Evolutionary conservation across 305 asterid species (phyloP), one percentile per base, ranked within the genome.

Genomic region (Rubia peregrina): DNA sequence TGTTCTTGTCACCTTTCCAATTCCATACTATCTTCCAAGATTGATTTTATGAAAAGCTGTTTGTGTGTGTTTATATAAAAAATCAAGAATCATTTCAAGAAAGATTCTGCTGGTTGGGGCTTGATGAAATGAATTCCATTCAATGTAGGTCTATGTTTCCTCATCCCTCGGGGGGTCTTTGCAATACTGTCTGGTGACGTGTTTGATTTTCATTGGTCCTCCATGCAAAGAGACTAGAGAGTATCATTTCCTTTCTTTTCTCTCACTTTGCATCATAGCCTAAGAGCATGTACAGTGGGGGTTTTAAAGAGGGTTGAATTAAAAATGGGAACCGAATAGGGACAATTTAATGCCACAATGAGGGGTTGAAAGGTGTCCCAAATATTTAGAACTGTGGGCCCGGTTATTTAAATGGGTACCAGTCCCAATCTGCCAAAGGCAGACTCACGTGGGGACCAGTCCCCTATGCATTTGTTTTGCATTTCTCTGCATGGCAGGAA

Each of bases 21-120:
- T 80, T 76, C 62, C 77, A 79, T 74, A 0, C 85, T 78, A 79
- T 73, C 80, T 83, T 78, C 84, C 86, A 80, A 82, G 81, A 69
- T 83, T 80, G 86, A 83, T 80, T 78, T 76, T 79, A 76, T 66
- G 38, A 71, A 82, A 83, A 78, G 82, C 82, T 83, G 86, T 72
- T 78, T 70, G 19, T 48, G 19, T 48, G 19, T n/a, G 59, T n/a
- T n/a, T 21, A 16, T 6, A 51, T 51, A 17, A 51, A 51, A 6
- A 42, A 21, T 16, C 0, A 51, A 51, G 59, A 51, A 51, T 71
- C 75, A 78, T 77, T 77, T 64, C 71, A 75, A 75, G 77, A 76
- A 57, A 42, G 84, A 80, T 80, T 82, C 81, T 51, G 75, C 77
- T 75, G 67, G 59, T 51, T 51, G 59, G 59, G 59, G 22, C 59